Evolutionary conservation across 1,284 basidiomycete genomes (phyloP), one percentile per base, ranked within the genome.

Genomic region (Ustilago curta): DNA sequence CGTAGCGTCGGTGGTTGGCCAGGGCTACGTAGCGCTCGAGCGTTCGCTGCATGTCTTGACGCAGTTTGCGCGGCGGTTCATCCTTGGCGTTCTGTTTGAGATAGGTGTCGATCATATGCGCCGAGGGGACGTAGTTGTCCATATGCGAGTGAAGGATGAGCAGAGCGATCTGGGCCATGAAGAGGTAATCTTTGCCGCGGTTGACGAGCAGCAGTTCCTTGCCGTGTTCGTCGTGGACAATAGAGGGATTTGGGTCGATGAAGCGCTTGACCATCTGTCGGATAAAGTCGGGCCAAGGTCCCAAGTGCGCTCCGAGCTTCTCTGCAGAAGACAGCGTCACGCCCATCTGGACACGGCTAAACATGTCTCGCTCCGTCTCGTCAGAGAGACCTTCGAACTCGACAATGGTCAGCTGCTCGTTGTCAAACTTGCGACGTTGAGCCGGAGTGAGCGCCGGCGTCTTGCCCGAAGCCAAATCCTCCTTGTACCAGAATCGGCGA

Each of bases 281-380:
- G 54, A 70, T 67, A 23, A 67, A 73, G 14, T 78, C 77, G 18
- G 67, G 61, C 74, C 77, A 76, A 0, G 45, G 23, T 14, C 77
- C 77, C 18, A 74, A 39, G 39, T 69, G 71, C 8, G 75, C 75
- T 45, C 56, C 71, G 8, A 79, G 66, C 76, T 76, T 79, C 63
- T 79, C 77, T 18, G 77, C 77, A 11, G 72, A 61, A 14, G 77
- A 75, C 14, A 79, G 65, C 4, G 72, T 66, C 9, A 78, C 66
- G 21, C 77, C 77, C 75, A 79, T 77, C 77, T 79, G 77, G 1
- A 79, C 77, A 37, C 77, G 59, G 21, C 64, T 62, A 50, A 79
- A 79, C 76, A 79, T 77, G 45, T 79, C 77, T 6, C 77, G 60
- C 61, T 79, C 77, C 32, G 43, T 47, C 35, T 72, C 68, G 3